Base-by-base conservation (phyloP, 2,329 filamentous ascomycete species). In the Calonectria fujianensis region DNA sequence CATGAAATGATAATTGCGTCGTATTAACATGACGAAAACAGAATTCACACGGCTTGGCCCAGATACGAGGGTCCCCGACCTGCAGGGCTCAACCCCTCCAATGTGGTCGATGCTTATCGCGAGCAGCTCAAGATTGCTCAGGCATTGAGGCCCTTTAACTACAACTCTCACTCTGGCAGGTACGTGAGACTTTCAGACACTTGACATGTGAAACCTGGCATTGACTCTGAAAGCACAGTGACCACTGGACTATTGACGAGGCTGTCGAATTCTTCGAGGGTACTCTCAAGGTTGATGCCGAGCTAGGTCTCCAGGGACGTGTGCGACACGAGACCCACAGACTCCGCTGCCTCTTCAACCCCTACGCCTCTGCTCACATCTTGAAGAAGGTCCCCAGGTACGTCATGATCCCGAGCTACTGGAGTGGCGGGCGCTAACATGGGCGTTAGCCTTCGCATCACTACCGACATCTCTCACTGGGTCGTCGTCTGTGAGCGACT, bases 231-330 rank as follows among this genome's bases (percentile, higher is more conserved):
- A 32, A 39, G 31, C 31, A 29, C 27, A 85, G 83, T 18, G 83
- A 85, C 41, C 72, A 78, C 29, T 84, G 82, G 80, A 78, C 78
- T 6, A 63, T 79, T 3, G 83, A 84, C 20, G 79, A 85, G 20
- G 82, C 83, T 1, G 80, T 84, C 6, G 76, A 81, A 39, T 85
- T 85, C 54, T 85, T 82, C 73, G 51, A 79, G n/a, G 76, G 76
- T 4, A 82, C 83, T 1, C 76, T 85, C 3, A 63, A 78, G 16
- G 75, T 85, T 11, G 82, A 84, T 20, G 77, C 78, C 4, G 82
- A 84, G 64, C 66, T 83, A 6, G 83, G 82, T 0, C 75, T 85
- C 0, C 39, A 76, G 2, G 84, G 82, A 4, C 77, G 73, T 9
- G 80, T 84, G 3, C 80, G 74, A 67, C 83, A 85, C 57, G 83